Percentiles rank a stretch among this genome's conserved stretches.
Evolutionary conservation across 2,329 filamentous ascomycete species (phyloP).

Genomic region (Alternaria triticina): DNA sequence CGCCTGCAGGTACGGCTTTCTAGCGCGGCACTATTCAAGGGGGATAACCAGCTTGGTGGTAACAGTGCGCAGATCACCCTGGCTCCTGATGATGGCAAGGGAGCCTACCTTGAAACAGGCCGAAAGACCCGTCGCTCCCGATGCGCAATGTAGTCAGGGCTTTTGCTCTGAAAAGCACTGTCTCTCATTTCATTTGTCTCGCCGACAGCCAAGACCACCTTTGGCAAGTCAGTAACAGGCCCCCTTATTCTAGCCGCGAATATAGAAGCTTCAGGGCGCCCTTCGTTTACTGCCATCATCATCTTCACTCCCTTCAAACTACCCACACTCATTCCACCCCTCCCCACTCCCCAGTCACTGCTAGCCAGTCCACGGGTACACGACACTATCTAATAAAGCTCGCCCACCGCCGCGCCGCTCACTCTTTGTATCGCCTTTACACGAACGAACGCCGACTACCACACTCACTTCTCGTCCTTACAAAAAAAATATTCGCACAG

Average conservation of each 20-base stretch:
- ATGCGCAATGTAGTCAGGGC: conserved; percentile 48
- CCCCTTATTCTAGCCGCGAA: conserved; percentile 35
- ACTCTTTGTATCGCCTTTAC: conserved; percentile 11
- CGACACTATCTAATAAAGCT: conserved; percentile 36
- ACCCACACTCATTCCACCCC: conserved; percentile 31
- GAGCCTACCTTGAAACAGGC: conserved; percentile 46
- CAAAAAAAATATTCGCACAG: conserved; percentile 18
- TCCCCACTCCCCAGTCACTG: conserved; percentile 30
- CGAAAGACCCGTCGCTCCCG: conserved; percentile 47
- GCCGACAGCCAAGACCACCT: conserved; percentile 43
- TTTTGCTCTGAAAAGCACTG: conserved; percentile 45
- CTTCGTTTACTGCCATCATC: conserved; percentile 27
- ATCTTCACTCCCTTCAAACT: conserved; percentile 34
- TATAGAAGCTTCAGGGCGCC: conserved; percentile 43
- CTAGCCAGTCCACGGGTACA: conserved; percentile 40
- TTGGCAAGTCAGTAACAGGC: conserved; percentile 37
- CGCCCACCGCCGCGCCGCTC: conserved; percentile 13
- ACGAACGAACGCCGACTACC: conserved; percentile 19
- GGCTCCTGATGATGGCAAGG: conserved; percentile 34
- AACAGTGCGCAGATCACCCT: conserved; percentile 40
- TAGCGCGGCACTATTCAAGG: conserved; percentile 19
- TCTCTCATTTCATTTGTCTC: conserved; percentile 50
- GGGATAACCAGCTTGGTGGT: conserved; percentile 30
- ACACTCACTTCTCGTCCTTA: conserved; percentile 24
- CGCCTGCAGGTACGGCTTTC: conserved; percentile 30